Conservation (phyloP, 2,329 filamentous ascomycete genomes). For the Metarhizium anisopliae region DNA sequence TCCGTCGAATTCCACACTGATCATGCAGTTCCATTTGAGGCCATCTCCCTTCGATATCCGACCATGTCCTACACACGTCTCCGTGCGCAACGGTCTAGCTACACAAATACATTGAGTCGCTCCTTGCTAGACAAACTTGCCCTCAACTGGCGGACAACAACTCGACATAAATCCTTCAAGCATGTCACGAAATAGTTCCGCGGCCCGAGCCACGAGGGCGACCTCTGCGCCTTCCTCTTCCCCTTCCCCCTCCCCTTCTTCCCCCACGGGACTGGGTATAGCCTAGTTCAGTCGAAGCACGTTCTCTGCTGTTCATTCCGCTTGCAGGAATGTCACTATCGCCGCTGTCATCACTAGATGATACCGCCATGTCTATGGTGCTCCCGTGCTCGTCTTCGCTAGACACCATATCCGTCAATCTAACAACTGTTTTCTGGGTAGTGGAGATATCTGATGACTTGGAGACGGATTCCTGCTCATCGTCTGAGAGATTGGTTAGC, state of each 20-base stretch:
- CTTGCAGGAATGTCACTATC: slow-evolving; percentile 13
- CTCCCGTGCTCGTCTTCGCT: slow-evolving; percentile 3
- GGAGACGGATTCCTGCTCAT: neutral
- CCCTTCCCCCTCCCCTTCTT: slow-evolving; percentile 8
- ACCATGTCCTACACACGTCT: neutral
- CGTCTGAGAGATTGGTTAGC: neutral
- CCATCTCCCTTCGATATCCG: too few species aligned
- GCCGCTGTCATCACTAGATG: slow-evolving; percentile 10
- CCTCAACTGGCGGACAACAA: neutral
- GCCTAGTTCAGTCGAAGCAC: neutral
- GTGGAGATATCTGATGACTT: neutral
- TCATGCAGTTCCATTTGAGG: too few species aligned
- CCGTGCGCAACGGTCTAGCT: neutral
- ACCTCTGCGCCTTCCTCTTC: slow-evolving; percentile 8
- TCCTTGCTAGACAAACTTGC: neutral
- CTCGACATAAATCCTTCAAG: neutral
- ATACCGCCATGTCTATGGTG: neutral
- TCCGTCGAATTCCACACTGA: too few species aligned
- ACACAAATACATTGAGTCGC: neutral
- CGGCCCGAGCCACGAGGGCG: slow-evolving; percentile 9
- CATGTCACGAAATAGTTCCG: neutral
- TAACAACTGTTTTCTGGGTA: slow-evolving; percentile 7
- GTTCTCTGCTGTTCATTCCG: neutral
- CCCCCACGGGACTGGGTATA: neutral
- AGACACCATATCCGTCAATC: slow-evolving; percentile 7